Evolutionary conservation across 192 early-diverging fungal species (phyloP).

Genomic region (Entomortierella beljakovae): DNA sequence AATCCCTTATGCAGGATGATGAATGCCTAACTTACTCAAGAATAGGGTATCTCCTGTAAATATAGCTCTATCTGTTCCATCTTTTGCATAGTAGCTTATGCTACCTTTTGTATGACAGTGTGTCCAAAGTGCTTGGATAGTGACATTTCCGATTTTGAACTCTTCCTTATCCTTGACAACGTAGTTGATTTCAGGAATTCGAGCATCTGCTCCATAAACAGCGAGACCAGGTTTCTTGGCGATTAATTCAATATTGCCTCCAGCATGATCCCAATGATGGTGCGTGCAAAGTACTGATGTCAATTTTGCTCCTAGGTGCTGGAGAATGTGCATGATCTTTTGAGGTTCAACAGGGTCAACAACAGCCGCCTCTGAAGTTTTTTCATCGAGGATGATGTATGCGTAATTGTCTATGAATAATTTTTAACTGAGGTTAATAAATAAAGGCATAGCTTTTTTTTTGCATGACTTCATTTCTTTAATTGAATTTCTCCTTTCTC

Average conservation of each 20-base stretch:
- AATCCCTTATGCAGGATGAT: too few species aligned
- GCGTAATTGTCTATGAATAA: slow-evolving; percentile 80
- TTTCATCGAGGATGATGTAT: slow-evolving; percentile 84
- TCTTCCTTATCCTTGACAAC: slow-evolving; percentile 77
- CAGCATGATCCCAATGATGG: slow-evolving; percentile 92
- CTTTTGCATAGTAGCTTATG: slow-evolving; percentile 86
- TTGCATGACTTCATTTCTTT: not conserved
- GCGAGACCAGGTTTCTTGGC: slow-evolving; percentile 69
- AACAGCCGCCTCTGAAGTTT: slow-evolving; percentile 71
- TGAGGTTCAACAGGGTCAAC: slow-evolving; percentile 89
- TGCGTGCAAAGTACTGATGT: slow-evolving; percentile 84
- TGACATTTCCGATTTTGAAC: slow-evolving; percentile 82
- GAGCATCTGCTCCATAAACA: slow-evolving; percentile 89
- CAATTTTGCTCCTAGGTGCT: slow-evolving; percentile 69
- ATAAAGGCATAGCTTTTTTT: not conserved
- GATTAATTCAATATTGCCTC: slow-evolving; percentile 78
- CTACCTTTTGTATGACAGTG: slow-evolving; percentile 92
- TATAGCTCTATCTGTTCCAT: slow-evolving; percentile 58
- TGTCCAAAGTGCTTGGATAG: slow-evolving; percentile 82
- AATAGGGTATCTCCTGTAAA: slow-evolving; percentile 68
- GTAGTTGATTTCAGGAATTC: slow-evolving; percentile 86
- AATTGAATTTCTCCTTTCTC: not conserved
- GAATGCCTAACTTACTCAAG: slow-evolving; percentile 34
- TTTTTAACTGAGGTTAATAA: not conserved
- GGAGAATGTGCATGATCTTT: slow-evolving; percentile 72